Evolutionary conservation across 2,329 filamentous ascomycete species (phyloP).

Genomic region (Chaetomium sp.): DNA sequence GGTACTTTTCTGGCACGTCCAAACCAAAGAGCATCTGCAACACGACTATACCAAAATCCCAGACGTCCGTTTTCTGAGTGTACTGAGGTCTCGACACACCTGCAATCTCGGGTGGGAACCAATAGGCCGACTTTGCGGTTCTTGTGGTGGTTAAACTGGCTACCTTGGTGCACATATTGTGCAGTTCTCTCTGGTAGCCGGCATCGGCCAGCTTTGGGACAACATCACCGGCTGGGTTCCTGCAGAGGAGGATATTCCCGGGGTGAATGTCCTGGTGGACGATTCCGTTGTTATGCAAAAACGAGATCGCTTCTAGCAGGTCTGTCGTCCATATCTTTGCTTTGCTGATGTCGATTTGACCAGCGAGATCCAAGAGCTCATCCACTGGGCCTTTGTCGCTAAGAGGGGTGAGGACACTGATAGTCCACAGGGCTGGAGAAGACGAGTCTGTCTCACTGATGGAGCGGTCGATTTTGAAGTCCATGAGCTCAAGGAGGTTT

Average conservation of each 20-base stretch:
- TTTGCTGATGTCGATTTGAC: conserved; percentile 70
- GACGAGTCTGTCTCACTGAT: conserved; percentile 35
- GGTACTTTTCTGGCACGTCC: conserved; percentile 73
- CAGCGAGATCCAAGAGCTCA: conserved; percentile 79
- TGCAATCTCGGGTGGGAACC: conserved; percentile 78
- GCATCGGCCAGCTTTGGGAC: conserved; percentile 75
- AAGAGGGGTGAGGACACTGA: conserved; percentile 74
- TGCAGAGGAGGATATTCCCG: conserved; percentile 76
- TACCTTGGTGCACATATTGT: conserved; percentile 59
- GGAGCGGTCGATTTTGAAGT: conserved; percentile 73
- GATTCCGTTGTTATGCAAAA: conserved; percentile 81
- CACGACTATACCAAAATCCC: conserved; percentile 91
- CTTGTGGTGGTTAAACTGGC: conserved; percentile 55
- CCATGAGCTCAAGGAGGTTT: conserved; percentile 77
- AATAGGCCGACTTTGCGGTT: conserved; percentile 74
- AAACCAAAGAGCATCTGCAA: conserved; percentile 93
- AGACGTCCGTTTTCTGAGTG: conserved; percentile 83
- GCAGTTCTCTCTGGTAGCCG: conserved; percentile 68
- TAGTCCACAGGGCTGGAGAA: conserved; percentile 59
- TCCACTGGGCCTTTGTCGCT: conserved; percentile 81
- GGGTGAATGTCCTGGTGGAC: conserved; percentile 82
- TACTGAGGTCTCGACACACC: conserved; percentile 63
- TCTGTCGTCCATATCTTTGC: conserved; percentile 90
- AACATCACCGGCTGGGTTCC: conserved; percentile 67
- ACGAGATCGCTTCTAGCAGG: conserved; percentile 84